Base-by-base conservation (phyloP, 169 alveolate genomes). In the Plasmodium vivax region DNA sequence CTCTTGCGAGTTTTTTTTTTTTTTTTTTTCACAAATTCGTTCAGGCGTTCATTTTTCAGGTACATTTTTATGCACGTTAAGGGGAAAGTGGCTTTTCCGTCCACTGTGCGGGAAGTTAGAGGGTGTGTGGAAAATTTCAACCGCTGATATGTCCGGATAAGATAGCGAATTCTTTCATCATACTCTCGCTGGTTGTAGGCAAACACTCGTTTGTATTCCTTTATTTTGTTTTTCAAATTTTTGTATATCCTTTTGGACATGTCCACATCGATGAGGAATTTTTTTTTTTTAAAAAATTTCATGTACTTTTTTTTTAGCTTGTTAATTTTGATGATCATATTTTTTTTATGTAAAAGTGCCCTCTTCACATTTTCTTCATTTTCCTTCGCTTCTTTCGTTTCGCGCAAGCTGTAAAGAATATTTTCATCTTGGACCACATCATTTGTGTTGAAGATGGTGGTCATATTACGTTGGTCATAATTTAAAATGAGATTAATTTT, bases 321-420 rank as follows among this genome's bases (percentile, higher is more conserved):
- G 30, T 87, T 54, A 8, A 87, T 87, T 56, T 87, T 87, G 45
- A 54, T 87, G 81, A 77, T 30, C 43, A 87, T 77, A 87, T 77
- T 38, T 77, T 71, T 75, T 87, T 87, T 87, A 45, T 87, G 82
- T 75, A 87, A 36, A 51, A 75, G 81, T 36, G 83, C 87, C 43
- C 68, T 87, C 81, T 43, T 87, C 3, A 87, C 30, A 27, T 87
- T 87, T 47, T 87, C 93, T 77, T 87, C 93, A 23, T 87, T 87
- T 34, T 79, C 83, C 38, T 56, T 75, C 3, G 81, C 77, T 77
- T 87, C 84, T 34, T 87, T 87, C 47, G 82, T 87, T 54, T 87
- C 93, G 9, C 84, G 80, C 51, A 87, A 56, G 56, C 93, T 87
- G 47, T 87, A 87, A 34, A 75, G 80, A 8, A 87, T 87, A n/a